Evolutionary conservation across 139 green algal genomes (phyloP), one percentile per base, ranked within the genome.

Genomic region (Pleodorina starrii): DNA sequence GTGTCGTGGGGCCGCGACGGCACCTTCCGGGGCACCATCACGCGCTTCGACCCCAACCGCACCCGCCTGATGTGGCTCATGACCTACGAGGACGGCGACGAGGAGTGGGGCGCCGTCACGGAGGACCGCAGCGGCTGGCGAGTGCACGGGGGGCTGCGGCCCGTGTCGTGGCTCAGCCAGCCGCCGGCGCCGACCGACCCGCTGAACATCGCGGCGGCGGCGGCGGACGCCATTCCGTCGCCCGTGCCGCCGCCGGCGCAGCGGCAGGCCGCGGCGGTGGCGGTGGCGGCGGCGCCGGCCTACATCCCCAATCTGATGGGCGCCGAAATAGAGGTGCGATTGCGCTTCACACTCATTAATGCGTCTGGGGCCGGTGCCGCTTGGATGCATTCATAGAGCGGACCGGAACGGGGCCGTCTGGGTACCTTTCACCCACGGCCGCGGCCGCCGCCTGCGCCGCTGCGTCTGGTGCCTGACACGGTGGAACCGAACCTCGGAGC

Each of bases 31-130:
- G 82, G 82, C 68, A 79, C 66, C 44, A 79, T 88, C 32, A 69
- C 32, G 7, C 82, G 82, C 44, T 71, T 71, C 68, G 82, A 88
- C 44, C 82, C 82, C n/a, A 40, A 2, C 46, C 63, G 82, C 46
- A 29, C 66, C 12, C 66, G 82, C 44, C 48, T 54, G 29, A 40
- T 42, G 44, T 88, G 82, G 82, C 82, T 88, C 66, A 88, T 88
- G 82, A 23, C 5, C 2, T 88, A 80, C 66, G 63, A 79, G n/a
- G 66, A 79, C 66, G 82, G 82, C 44, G 82, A 88, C 32, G 44
- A 88, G 82, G 82, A 88, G 46, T 88, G 82, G 82, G 82, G 82
- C n/a, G 44, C n/a, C 32, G 82, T 88, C 44, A 88, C 66, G 7
- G 82, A 79, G 23, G 66, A 88, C 82, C 66, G 82, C n/a, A 25